Percentiles rank a stretch among this genome's conserved stretches.
These are phyloP conservation scores for Fusarium keratoplasticum DNA, from an alignment of 2,329 filamentous ascomycete genomes.

Conservation along the genomic window DNA sequence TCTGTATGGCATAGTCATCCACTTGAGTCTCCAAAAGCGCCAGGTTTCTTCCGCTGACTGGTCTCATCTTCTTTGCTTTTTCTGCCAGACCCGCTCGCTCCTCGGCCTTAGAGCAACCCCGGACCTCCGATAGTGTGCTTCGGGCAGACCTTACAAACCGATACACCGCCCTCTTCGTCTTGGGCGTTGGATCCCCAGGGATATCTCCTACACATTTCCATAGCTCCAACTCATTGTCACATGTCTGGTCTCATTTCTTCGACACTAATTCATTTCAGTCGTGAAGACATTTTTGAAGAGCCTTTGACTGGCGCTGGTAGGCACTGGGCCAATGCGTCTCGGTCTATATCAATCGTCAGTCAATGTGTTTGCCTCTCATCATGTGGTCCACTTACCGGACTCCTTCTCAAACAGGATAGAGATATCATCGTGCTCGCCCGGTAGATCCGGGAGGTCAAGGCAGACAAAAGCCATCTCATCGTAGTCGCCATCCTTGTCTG, in stretches of 20 bases:
- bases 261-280: constrained; percentile 43
- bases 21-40: constrained; percentile 6
- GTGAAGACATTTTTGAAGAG: constrained; percentile 49
- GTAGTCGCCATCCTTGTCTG: constrained; percentile 62
- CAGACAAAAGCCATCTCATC: constrained; percentile 81
- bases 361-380: background rate
- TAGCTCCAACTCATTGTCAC: constrained; percentile 16
- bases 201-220: constrained; percentile 25
- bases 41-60: background rate
- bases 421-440: constrained; percentile 93
- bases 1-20: background rate
- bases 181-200: constrained; percentile 18
- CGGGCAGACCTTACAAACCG: background rate
- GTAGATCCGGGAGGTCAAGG: constrained; percentile 87
- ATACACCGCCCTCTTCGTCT: constrained; percentile 9
- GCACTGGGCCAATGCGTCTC: constrained; percentile 63
- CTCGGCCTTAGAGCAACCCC: constrained; percentile 20
- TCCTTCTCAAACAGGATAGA: constrained; percentile 85
- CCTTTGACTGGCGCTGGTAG: constrained; percentile 70
- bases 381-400: constrained; percentile 67
- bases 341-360: constrained; percentile 56
- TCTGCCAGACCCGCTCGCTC: constrained; percentile 12
- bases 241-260: constrained; percentile 9
- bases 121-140: constrained; percentile 15
- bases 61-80: constrained; percentile 1